Conservation (phyloP, 805 yeast genomes). For the Candida schatavii region DNA sequence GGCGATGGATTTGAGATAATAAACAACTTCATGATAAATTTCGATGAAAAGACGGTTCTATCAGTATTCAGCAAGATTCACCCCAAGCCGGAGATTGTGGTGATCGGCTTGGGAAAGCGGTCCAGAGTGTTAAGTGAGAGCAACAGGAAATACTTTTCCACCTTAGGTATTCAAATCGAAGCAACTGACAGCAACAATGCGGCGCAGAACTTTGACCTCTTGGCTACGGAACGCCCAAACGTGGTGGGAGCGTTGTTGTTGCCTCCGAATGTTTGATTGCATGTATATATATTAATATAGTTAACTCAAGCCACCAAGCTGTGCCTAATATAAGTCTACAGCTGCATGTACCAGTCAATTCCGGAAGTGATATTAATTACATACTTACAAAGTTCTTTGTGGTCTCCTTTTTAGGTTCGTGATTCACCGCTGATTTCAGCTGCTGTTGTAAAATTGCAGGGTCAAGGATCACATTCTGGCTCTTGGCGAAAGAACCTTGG, state of each 20-base stretch:
- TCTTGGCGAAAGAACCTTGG: constrained; percentile 7
- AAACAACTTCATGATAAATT: constrained; percentile 53
- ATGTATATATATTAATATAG: no score
- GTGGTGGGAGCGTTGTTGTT: constrained; percentile 71
- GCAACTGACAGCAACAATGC: constrained; percentile 61
- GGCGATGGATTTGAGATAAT: constrained; percentile 39
- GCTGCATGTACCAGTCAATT: no score
- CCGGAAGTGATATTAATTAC: not conserved
- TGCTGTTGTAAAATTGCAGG: constrained; percentile 1
- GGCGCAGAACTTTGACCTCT: constrained; percentile 66
- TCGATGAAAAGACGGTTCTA: constrained; percentile 40
- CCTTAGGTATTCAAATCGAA: constrained; percentile 69
- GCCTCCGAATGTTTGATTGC: constrained; percentile 56
- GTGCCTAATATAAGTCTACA: no score
- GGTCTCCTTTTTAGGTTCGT: no score
- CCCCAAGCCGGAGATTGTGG: constrained; percentile 76
- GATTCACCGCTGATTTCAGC: no score
- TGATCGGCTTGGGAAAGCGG: constrained; percentile 66
- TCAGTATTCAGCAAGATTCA: constrained; percentile 52
- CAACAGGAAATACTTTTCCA: constrained; percentile 47
- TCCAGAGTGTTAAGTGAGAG: constrained; percentile 61
- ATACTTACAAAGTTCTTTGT: not conserved
- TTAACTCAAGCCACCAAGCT: no score
- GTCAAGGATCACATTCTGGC: constrained; percentile 4
- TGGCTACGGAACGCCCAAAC: constrained; percentile 76